Evolutionary conservation across 805 yeast genomes (phyloP), one percentile per base, ranked within the genome.

Genomic region (Metschnikowia henanensis): DNA sequence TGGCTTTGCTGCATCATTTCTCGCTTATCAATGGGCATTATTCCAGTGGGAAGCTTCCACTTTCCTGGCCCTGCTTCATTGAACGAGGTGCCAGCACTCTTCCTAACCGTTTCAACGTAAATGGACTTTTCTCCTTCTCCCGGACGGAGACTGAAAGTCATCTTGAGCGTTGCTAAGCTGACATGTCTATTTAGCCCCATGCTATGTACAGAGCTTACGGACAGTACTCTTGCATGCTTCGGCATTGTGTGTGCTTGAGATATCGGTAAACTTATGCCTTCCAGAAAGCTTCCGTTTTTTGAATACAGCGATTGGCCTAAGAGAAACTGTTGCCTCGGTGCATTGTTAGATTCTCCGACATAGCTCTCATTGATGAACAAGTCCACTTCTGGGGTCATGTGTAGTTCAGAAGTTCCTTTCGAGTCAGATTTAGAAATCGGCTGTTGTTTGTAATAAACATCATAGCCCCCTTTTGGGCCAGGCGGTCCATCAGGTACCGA

Each of bases 21-120:
- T 15, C 49, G 61, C 60, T 49, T 64, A 47, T 73, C 76, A 18
- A 68, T 59, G 17, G 81, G 80, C 32, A 75, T 57, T 16, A 79
- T 78, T 6, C 81, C 83, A n/a, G 73, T 68, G 0, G 84, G 84
- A 22, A 79, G 60, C 31, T 72, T 74, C 77, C 77, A 70, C 37
- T 65, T 62, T 0, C 67, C 66, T 0, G 82, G 78, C 2, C 72
- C 66, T 1, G 70, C 61, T 39, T 76, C 75, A 43, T 76, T 70
- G 51, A 64, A 73, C 12, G 85, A 66, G 0, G 80, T 75, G 4
- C 79, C 77, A 6, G 77, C 66, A 47, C 61, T 69, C 36, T 66
- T 55, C 34, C 80, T 58, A 37, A 77, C 53, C 16, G 66, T 52
- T 31, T 66, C 64, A 20, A 80, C 79, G 53, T 80, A 80, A n/a